phyloP scores from a whole-genome alignment of 2,329 filamentous ascomycete species.

The Xylariaceae sp. region DNA sequence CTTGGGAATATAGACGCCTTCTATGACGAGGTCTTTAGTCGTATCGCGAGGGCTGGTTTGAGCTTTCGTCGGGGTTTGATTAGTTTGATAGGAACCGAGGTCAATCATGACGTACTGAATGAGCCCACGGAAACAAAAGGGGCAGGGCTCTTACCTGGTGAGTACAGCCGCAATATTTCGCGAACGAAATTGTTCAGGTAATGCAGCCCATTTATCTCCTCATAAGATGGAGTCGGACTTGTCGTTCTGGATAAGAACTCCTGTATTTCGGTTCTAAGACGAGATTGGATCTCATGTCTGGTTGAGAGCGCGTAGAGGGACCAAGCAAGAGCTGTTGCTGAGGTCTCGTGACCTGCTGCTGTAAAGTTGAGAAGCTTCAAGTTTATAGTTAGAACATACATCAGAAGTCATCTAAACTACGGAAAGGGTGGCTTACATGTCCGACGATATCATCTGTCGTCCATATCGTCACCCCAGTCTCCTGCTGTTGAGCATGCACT shows the following conservation, averaged over 20 bases:
- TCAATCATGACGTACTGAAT: not conserved
- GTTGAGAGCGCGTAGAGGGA: constrained; percentile 30
- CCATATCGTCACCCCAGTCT: constrained; percentile 25
- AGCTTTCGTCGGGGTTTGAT: too few species aligned
- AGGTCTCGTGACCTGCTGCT: constrained; percentile 33
- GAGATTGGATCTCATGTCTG: constrained; percentile 29
- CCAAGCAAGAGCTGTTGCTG: constrained; percentile 33
- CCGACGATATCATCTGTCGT: constrained; percentile 31
- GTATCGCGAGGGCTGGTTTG: constrained; percentile 20
- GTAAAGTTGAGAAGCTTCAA: constrained; percentile 20
- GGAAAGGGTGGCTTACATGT: constrained; percentile 22
- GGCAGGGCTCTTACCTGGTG: constrained; percentile 31
- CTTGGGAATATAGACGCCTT: constrained; percentile 22
- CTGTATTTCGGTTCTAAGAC: constrained; percentile 31
- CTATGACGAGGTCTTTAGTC: constrained; percentile 19
- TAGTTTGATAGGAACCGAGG: too few species aligned
- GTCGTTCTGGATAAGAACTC: constrained; percentile 15
- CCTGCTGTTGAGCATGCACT: constrained; percentile 16
- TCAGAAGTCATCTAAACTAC: not conserved
- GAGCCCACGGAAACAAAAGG: not conserved
- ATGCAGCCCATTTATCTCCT: constrained; percentile 27
- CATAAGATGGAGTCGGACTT: constrained; percentile 20
- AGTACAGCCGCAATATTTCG: constrained; percentile 33
- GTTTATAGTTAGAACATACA: not conserved
- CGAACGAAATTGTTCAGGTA: constrained; percentile 35